Evolutionary conservation across 495 filamentous ascomycete species (phyloP), one percentile per base, ranked within the genome.

Genomic region (Poronia punctata): DNA sequence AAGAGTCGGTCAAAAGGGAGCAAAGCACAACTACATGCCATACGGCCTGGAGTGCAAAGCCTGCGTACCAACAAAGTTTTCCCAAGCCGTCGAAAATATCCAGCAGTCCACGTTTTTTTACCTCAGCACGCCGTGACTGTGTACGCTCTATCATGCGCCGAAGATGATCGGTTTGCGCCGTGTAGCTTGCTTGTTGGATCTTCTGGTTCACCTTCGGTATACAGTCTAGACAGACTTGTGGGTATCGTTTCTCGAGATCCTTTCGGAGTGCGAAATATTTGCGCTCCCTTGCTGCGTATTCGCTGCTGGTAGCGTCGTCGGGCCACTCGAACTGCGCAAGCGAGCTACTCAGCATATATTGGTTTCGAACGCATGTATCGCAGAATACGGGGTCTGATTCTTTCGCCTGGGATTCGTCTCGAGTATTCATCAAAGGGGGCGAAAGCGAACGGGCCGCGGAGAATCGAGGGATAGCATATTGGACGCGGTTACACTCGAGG

Each of bases 191-290:
- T 43, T 76, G 64, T 23, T 75, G 66, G 16, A 95, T 78, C 43
- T 77, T 74, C 39, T 70, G 57, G 27, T 71, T 70, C 14, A 86
- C 86, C 22, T 58, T 68, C 5, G 80, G 78, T 44, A 82, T 78
- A 57, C 88, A 95, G 12, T 75, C 65, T 35, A 71, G 75, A 67
- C 88, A 95, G 20, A 93, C 78, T 52, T 88, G 86, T 8, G 88
- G 88, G 60, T 92, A 94, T 34, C 76, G 71, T 44, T 78, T 66
- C 60, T 93, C 86, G 26, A 92, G 66, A 23, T 74, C 67, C 36
- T 62, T 65, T 34, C 75, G 75, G 51, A 80, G 88, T 20, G 65
- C 62, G 33, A 73, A 74, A 48, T 79, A 79, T 27, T 72, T 66
- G 33, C 53, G 59, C 53, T 70, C 66, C 35, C 61, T 54, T 31